phyloP scores from a whole-genome alignment of 192 early-diverging fungal species.

The Coemansia sp. region DNA sequence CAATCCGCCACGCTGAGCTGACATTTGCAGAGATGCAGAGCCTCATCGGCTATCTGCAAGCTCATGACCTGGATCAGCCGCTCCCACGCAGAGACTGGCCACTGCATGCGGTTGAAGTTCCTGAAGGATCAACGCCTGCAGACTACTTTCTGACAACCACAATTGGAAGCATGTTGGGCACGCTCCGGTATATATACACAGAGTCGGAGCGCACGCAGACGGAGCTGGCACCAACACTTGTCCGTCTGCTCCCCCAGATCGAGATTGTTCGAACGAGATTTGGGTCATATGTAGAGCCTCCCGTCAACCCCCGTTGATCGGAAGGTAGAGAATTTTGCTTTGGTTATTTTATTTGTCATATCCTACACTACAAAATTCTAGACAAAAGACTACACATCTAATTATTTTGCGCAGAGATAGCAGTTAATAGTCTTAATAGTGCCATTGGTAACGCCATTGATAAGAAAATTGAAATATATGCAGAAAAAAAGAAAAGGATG shows the following conservation, averaged over 20 bases:
- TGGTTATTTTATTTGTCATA: not conserved
- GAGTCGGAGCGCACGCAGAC: constrained; percentile 16
- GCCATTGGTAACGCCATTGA: not conserved
- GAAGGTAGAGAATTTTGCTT: not conserved
- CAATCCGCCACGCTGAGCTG: constrained; percentile 30
- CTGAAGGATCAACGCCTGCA: not conserved
- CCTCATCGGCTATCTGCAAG: constrained; percentile 21
- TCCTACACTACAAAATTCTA: not conserved
- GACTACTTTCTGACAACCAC: not conserved
- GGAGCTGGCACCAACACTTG: constrained; percentile 19
- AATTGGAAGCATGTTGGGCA: constrained; percentile 16
- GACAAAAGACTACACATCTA: too few species aligned
- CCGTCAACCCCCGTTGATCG: not conserved
- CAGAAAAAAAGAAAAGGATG: not conserved
- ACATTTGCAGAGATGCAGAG: constrained; percentile 18
- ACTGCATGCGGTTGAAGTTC: not conserved
- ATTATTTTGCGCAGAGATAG: too few species aligned
- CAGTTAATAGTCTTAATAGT: too few species aligned
- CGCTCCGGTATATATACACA: constrained; percentile 33
- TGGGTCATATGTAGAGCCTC: constrained; percentile 37
- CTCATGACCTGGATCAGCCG: not conserved
- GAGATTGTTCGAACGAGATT: constrained; percentile 35
- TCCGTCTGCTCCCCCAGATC: constrained; percentile 17
- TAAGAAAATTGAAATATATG: not conserved
- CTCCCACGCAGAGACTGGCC: not conserved